Evolutionary conservation across 108 stramenopile species (phyloP), one percentile per base, ranked within the genome.

Genomic region (Schizochytrium sp.): DNA sequence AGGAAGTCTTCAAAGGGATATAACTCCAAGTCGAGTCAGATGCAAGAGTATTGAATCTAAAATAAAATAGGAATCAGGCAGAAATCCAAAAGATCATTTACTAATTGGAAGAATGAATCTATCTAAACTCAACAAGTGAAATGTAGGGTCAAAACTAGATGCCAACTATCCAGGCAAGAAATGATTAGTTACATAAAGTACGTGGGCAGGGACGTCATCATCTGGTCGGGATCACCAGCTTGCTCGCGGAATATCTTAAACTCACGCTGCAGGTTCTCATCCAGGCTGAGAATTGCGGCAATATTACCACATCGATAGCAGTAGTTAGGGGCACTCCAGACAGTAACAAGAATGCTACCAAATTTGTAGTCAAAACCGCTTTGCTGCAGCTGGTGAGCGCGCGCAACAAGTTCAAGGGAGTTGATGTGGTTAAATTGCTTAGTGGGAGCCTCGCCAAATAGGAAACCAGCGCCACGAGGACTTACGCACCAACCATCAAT

Each of bases 241-340:
- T 69, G 64, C 3, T 83, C 76, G 15, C 76, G 19, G 53, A 83
- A 83, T 55, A 83, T 83, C 55, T 55, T 87, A 45, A 57, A 59
- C 46, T 58, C 87, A 58, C 87, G 57, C 50, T 97, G 91, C 60
- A 97, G 61, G 49, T 91, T 87, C 61, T 92, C 93, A 61, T 92
- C 91, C n/a, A 93, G 72, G 3, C 72, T 28, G 44, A 96, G 89
- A 87, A 99, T 96, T 72, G 97, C 97, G 3, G 98, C 98, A 10
- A 97, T 95, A 92, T 98, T 99, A 3, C 98, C 98, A 91, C 98
- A 99, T n/a, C 98, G 93, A 90, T 98, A 98, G 92, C 98, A 98
- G 90, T 99, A 99, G 83, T 98, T 98, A 5, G 98, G 98, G 5
- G 98, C 98, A 44, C 94, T 95, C 97, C 97, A 99, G 0, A 98